A percentile compares a stretch with the other conserved stretches of the same genome.
These are phyloP conservation scores for Spinacia oleracea DNA, from an alignment of 179 eudicot genomes.

Conservation along the genomic window DNA sequence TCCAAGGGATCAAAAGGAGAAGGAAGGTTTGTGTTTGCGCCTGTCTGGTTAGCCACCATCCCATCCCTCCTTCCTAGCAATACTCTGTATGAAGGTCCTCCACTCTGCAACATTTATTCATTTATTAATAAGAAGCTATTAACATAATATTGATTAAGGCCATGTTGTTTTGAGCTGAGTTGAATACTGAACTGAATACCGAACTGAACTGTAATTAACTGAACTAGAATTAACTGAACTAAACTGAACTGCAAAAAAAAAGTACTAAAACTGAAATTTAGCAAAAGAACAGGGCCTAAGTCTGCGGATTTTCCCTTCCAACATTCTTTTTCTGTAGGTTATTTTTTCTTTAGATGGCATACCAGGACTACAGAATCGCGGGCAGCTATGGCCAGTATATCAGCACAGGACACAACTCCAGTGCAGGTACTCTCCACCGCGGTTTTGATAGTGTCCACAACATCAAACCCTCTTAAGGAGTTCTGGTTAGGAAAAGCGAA, in stretches of 20 bases:
- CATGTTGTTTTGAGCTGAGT: too few species aligned
- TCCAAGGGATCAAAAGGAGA: slow-evolving; percentile 56
- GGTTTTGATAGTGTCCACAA: slow-evolving; percentile 67
- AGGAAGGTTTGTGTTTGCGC: slow-evolving; percentile 60
- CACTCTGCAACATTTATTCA: slow-evolving; percentile 53
- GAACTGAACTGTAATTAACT: too few species aligned
- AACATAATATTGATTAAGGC: too few species aligned
- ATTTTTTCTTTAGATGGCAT: slow-evolving; percentile 15
- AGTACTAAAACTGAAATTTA: too few species aligned
- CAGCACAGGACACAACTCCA: slow-evolving; percentile 82
- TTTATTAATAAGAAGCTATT: too few species aligned
- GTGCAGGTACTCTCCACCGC: slow-evolving; percentile 71
- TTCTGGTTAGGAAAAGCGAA: slow-evolving; percentile 56
- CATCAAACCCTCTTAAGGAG: slow-evolving; percentile 73
- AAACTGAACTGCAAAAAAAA: too few species aligned
- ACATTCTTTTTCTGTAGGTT: too few species aligned
- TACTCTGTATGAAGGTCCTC: slow-evolving; percentile 72
- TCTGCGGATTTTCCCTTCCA: not conserved
- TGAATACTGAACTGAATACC: too few species aligned
- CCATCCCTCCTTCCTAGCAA: slow-evolving; percentile 84
- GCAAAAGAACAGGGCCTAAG: too few species aligned
- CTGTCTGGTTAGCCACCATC: slow-evolving; percentile 63
- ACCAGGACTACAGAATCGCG: slow-evolving; percentile 77
- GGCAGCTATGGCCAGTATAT: slow-evolving; percentile 75
- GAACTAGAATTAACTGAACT: too few species aligned